phyloP scores from a whole-genome alignment of 768 basidiomycete genomes.

The Boletus vinaceobasis region DNA sequence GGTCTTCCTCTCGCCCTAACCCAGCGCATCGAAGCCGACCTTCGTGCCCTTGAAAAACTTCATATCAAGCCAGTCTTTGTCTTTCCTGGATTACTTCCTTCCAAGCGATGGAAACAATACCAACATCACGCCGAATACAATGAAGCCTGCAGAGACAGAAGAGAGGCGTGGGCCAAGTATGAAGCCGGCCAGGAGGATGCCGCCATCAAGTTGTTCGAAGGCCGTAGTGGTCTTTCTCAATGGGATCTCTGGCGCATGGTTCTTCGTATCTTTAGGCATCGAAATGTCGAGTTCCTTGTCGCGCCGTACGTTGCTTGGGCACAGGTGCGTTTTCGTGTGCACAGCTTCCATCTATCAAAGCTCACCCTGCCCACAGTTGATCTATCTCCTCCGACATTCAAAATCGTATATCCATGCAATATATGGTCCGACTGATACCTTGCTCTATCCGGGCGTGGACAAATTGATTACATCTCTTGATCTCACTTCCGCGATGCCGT shows the following conservation, averaged over 20 bases:
- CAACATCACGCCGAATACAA: conserved; percentile 53
- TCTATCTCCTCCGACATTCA: conserved; percentile 90
- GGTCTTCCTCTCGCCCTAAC: conserved; percentile 89
- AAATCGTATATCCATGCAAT: conserved; percentile 95
- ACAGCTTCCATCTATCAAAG: not conserved
- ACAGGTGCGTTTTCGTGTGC: conserved; percentile 60
- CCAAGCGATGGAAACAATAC: conserved; percentile 59
- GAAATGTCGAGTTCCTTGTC: conserved; percentile 93
- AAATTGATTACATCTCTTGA: conserved; percentile 89
- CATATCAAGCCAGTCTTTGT: conserved; percentile 99
- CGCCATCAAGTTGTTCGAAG: conserved; percentile 81
- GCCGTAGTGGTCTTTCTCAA: conserved; percentile 64
- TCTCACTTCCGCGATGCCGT: conserved; percentile 59
- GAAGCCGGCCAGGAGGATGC: conserved; percentile 89
- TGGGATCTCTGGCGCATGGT: conserved; percentile 97
- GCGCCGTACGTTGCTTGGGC: conserved; percentile 96
- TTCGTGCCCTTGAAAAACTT: conserved; percentile 84
- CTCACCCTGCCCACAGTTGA: conserved; percentile 55
- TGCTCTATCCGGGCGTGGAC: conserved; percentile 85
- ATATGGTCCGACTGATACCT: conserved; percentile 84
- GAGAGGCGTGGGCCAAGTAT: conserved; percentile 91
- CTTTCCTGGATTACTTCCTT: conserved; percentile 84
- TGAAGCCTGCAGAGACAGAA: conserved; percentile 71
- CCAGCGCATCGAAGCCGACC: conserved; percentile 85
- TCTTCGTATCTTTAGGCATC: conserved; percentile 86